These are phyloP conservation scores for Kalanchoe fedtschenkoi DNA, from an alignment of 164 flowering plant species.

Conservation along the genomic window DNA sequence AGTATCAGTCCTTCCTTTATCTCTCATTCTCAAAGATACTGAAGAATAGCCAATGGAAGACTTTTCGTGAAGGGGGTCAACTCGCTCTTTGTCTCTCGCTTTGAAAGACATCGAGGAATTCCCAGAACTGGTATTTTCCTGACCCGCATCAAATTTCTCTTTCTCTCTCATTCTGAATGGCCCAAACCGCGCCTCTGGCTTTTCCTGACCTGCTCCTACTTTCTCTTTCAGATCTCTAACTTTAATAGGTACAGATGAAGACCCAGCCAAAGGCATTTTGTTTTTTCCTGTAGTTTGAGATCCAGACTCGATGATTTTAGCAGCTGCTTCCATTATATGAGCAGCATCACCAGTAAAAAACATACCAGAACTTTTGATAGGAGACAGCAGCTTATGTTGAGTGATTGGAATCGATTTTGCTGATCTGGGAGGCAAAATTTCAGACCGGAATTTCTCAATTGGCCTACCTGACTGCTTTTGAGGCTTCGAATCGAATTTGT, in stretches of 20 bases:
- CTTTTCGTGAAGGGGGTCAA: slow-evolving; percentile 29
- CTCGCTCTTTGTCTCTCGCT: slow-evolving; percentile 45
- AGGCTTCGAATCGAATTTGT: slow-evolving; percentile 26
- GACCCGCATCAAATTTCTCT: not conserved
- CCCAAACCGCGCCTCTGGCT: slow-evolving; percentile 23
- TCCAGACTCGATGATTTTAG: slow-evolving; percentile 64
- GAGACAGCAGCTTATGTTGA: slow-evolving; percentile 77
- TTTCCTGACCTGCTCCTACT: slow-evolving; percentile 29
- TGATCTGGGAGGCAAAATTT: slow-evolving; percentile 68
- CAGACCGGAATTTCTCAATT: slow-evolving; percentile 68
- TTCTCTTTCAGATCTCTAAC: slow-evolving; percentile 49
- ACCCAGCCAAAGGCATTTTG: slow-evolving; percentile 26
- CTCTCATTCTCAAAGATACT: slow-evolving; percentile 27
- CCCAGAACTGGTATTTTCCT: slow-evolving; percentile 7
- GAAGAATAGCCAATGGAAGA: slow-evolving; percentile 33
- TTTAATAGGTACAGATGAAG: slow-evolving; percentile 36
- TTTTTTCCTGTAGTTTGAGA: slow-evolving; percentile 24
- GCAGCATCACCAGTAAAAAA: slow-evolving; percentile 51
- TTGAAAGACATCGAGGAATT: slow-evolving; percentile 34
- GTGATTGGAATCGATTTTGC: slow-evolving; percentile 64
- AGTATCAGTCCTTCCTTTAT: slow-evolving; percentile 10
- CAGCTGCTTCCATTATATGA: slow-evolving; percentile 84
- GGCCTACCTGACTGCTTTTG: slow-evolving; percentile 34
- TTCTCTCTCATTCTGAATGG: slow-evolving; percentile 34
- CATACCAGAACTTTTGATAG: slow-evolving; percentile 60